Base-by-base conservation (phyloP, 805 yeast species). In the Candida succiphila region DNA sequence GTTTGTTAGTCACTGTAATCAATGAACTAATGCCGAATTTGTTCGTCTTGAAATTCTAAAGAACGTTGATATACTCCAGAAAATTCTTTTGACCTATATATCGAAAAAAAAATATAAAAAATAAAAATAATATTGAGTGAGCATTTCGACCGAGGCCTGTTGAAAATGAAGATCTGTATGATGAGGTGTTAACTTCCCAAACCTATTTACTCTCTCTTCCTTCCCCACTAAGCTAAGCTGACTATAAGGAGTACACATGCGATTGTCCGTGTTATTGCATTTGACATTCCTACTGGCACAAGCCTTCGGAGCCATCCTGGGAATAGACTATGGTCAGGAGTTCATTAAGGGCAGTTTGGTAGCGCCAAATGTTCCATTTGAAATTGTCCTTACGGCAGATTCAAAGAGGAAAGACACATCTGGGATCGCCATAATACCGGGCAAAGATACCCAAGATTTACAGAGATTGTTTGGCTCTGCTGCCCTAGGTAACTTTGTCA, bases 331-430 rank as follows among this genome's bases (percentile, higher is more conserved):
- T 49, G 98, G 98, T 34, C 80, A 83, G 36, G 89, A 87, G 48
- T 82, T 66, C 62, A 73, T 87, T 17, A 92, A 92, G 53, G 86
- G 95, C 2, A 84, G 79, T 32, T 63, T 92, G 30, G 82, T 92
- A 27, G 95, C 96, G 0, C 96, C 96, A 1, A 85, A 87, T 10
- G 76, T 86, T 16, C 81, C 87, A 13, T 78, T 88, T 51, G 97
- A 92, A 49, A 70, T 92, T 27, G 79, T 92, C 12, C 62, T 92
- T 40, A 85, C 96, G 4, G 79, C 85, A 18, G 97, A 92, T 48
- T 80, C 95, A 3, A 85, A 87, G 57, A 69, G 98, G 37, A 92
- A 92, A 53, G 97, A 89, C 47, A 63, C 78, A 4, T 70, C 88
- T 4, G 96, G 94, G 1, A 45, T 92, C 10, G 78, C 83, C 1